Evolutionary conservation across 495 filamentous ascomycete species (phyloP).

Genomic region (Xylaria flabelliformis): DNA sequence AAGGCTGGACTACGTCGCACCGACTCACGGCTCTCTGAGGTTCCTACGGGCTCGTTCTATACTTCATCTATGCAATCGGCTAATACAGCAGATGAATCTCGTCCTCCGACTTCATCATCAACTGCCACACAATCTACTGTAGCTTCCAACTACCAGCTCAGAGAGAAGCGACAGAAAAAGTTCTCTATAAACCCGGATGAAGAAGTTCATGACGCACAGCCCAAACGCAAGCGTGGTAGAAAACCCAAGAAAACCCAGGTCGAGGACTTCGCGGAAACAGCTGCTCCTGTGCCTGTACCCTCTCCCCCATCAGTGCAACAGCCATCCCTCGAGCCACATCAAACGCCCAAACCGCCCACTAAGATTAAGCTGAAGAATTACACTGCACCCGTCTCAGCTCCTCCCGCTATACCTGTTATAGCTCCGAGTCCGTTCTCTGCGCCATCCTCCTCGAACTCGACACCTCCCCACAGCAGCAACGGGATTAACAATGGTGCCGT

Average conservation of each 20-base stretch:
- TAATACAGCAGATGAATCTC: conserved; percentile 33
- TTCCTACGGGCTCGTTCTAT: conserved; percentile 29
- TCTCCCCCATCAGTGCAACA: conserved; percentile 21
- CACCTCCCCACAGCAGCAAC: conserved; percentile 20
- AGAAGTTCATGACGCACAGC: conserved; percentile 32
- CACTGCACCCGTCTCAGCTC: conserved; percentile 21
- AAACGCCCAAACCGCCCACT: conserved; percentile 25
- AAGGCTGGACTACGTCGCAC: conserved; percentile 28
- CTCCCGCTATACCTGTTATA: conserved; percentile 28
- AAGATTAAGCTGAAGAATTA: conserved; percentile 38
- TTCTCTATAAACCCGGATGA: conserved; percentile 37
- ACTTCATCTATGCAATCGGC: conserved; percentile 20
- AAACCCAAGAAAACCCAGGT: conserved; percentile 34
- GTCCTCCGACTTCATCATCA: conserved; percentile 39
- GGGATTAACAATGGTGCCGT: conserved; percentile 17
- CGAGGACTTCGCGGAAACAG: conserved; percentile 24
- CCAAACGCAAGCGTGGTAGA: conserved; percentile 38
- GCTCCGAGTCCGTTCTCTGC: conserved; percentile 34
- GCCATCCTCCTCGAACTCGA: conserved; percentile 23
- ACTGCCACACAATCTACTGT: conserved; percentile 39
- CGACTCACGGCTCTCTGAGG: conserved; percentile 29
- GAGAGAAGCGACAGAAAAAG: conserved; percentile 40
- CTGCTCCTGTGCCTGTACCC: conserved; percentile 22
- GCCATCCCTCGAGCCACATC: conserved; percentile 22
- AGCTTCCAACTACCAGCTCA: conserved; percentile 38